Conservation (phyloP, 441 rosid species). For the Gossypium schwendimanii region DNA sequence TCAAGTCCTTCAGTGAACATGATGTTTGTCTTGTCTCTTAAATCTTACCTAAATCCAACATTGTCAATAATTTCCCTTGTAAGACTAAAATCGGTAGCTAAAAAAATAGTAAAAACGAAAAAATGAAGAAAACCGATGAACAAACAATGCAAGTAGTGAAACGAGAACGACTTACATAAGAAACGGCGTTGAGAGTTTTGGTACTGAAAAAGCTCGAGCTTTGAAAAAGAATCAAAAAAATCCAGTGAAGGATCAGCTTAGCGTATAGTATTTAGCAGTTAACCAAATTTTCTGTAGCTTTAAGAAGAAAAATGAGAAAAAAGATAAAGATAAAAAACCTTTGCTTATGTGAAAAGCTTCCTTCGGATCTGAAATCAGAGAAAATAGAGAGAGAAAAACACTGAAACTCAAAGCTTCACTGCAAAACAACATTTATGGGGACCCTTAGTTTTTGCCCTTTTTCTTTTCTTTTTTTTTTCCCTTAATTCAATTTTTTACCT, state of each 20-base stretch:
- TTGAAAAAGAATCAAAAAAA: not conserved
- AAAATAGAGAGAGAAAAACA: not conserved
- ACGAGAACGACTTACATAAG: conserved; percentile 17
- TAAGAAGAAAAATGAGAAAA: not conserved
- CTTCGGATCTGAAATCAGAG: conserved; percentile 1
- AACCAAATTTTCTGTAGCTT: not conserved
- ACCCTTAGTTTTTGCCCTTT: not conserved
- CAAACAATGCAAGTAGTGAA: not conserved
- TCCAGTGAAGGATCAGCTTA: conserved; percentile 21
- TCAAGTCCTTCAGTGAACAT: conserved; percentile 67
- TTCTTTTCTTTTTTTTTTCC: not conserved
- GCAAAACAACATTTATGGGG: not conserved
- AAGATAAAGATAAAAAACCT: not conserved
- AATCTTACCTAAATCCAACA: conserved; percentile 17
- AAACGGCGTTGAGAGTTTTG: conserved; percentile 10
- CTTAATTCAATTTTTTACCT: not conserved
- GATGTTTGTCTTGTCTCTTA: conserved; percentile 6
- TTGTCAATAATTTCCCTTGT: not conserved
- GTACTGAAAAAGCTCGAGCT: not conserved
- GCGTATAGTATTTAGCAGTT: not conserved
- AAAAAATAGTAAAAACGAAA: not conserved
- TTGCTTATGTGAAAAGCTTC: conserved; percentile 2
- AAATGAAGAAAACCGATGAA: not conserved
- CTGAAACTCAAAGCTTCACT: conserved; percentile 5
- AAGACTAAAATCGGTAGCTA: not conserved